Percentiles rank a stretch among this genome's conserved stretches.
Conservation (phyloP, 345 rosid species). For the Erucastrum elatum region DNA sequence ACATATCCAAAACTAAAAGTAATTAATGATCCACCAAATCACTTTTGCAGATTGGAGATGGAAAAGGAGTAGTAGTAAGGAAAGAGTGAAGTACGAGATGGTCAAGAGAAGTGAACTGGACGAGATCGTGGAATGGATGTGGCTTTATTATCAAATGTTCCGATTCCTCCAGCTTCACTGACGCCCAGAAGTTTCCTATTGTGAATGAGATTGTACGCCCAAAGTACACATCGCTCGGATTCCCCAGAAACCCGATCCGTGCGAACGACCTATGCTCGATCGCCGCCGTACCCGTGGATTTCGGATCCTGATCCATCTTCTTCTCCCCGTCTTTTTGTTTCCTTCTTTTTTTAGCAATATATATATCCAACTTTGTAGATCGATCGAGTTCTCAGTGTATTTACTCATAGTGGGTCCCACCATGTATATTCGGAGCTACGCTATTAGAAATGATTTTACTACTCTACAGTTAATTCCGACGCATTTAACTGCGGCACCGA, state of each 20-base stretch:
- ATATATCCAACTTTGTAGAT: not conserved
- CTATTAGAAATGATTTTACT: too few species aligned
- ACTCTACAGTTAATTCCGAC: not conserved
- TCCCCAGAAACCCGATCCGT: slow-evolving; percentile 67
- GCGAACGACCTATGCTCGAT: slow-evolving; percentile 65
- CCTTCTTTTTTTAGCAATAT: not conserved
- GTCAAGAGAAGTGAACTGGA: slow-evolving; percentile 63
- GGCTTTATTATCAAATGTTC: slow-evolving; percentile 63
- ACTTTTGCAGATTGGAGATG: not conserved
- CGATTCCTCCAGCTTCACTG: slow-evolving; percentile 68
- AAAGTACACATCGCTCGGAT: slow-evolving; percentile 76
- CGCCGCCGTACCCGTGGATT: slow-evolving; percentile 1
- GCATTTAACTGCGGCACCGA: too few species aligned
- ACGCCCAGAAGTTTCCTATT: slow-evolving; percentile 73
- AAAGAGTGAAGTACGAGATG: slow-evolving; percentile 49
- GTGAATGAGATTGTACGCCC: slow-evolving; percentile 71
- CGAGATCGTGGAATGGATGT: slow-evolving; percentile 77
- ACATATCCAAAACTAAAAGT: not conserved
- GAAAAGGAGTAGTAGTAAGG: not conserved
- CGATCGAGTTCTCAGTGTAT: not conserved
- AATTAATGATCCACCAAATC: not conserved
- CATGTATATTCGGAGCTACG: too few species aligned
- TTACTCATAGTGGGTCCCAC: not conserved
- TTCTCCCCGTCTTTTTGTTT: not conserved
- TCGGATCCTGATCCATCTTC: slow-evolving; percentile 29